phyloP scores from a whole-genome alignment of 1,284 basidiomycete genomes.

The Testicularia cyperi region DNA sequence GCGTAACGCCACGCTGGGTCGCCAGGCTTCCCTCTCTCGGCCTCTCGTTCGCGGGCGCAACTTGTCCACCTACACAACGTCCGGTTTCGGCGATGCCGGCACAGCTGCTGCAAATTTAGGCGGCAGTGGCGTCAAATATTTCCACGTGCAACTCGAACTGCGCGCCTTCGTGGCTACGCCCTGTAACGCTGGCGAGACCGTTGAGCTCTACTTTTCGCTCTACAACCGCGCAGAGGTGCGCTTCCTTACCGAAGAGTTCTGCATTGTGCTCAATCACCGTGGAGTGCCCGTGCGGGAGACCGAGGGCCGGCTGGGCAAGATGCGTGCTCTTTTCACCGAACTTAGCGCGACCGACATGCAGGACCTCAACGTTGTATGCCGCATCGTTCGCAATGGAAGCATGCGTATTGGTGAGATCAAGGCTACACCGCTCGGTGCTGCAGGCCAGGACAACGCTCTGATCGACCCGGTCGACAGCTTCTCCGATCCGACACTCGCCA shows the following conservation, averaged over 20 bases:
- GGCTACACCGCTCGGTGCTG: constrained; percentile 54
- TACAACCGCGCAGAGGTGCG: constrained; percentile 79
- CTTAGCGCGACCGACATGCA: constrained; percentile 81
- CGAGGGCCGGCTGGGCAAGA: constrained; percentile 31
- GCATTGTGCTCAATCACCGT: constrained; percentile 84
- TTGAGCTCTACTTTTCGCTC: constrained; percentile 89
- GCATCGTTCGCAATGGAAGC: constrained; percentile 83
- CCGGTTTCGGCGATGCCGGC: neutral
- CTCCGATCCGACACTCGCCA: constrained; percentile 24
- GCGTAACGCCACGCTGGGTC: neutral
- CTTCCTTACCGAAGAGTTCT: constrained; percentile 93
- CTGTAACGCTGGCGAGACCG: constrained; percentile 84
- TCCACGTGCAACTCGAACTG: constrained; percentile 82
- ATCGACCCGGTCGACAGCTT: constrained; percentile 16
- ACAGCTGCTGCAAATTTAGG: no score
- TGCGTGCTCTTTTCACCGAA: constrained; percentile 73
- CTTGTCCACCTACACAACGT: constrained; percentile 1
- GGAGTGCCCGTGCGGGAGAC: constrained; percentile 76
- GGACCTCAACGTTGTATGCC: constrained; percentile 65
- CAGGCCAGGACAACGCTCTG: constrained; percentile 26
- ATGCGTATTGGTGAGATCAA: constrained; percentile 68
- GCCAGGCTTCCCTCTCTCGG: constrained; percentile 9
- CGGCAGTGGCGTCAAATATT: constrained; percentile 48
- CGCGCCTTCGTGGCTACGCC: constrained; percentile 87
- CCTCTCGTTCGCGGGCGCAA: constrained; percentile 1